Evolutionary conservation across 2,329 filamentous ascomycete genomes (phyloP), one percentile per base, ranked within the genome.

Genomic region (Ophiostoma sp.): DNA sequence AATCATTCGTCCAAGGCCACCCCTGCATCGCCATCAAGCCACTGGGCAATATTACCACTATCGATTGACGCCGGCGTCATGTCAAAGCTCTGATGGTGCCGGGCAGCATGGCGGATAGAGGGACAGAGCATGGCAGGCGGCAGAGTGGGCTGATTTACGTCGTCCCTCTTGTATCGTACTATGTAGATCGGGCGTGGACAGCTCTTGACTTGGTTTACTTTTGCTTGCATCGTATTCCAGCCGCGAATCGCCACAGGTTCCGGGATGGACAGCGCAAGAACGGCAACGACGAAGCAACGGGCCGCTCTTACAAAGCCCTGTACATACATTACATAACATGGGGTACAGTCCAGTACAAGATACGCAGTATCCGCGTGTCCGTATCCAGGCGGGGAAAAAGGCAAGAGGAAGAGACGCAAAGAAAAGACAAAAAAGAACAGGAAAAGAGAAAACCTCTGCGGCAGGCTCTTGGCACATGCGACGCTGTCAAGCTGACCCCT

Each of bases 401-500:
- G 11, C 10, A 41, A 41, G 39, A 41, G 39, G 11, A 11, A 41
- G 36, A 39, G 10, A 41, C 10, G 11, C 39, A 41, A 3, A 8
- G 15, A 41, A 41, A 7, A 27, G n/a, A 57, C 1, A n/a, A 44
- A 17, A 44, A 11, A 15, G 44, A 48, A n/a, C n/a, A 3, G 44
- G 20, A 48, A 48, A 17, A 48, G 44, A 60, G 17, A 8, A 62
- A 27, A 35, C 20, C 60, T 31, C 31, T 23, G 27, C 57, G 48
- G 66, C 20, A 57, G 41, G 41, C 66, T 33, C 67, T 71, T 57
- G 69, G 44, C 67, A 60, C 17, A 66, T 71, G 69, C 35, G 35
- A 68, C 70, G 48, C 67, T 69, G 70, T 35, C 36, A 64, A 68
- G 67, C 68, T 44, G 60, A 68, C 57, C 69, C 67, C 66, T 70